Percentiles rank a stretch among this genome's conserved stretches.
phyloP scores from a whole-genome alignment of 495 filamentous ascomycete genomes.

The Podospora anserina region DNA sequence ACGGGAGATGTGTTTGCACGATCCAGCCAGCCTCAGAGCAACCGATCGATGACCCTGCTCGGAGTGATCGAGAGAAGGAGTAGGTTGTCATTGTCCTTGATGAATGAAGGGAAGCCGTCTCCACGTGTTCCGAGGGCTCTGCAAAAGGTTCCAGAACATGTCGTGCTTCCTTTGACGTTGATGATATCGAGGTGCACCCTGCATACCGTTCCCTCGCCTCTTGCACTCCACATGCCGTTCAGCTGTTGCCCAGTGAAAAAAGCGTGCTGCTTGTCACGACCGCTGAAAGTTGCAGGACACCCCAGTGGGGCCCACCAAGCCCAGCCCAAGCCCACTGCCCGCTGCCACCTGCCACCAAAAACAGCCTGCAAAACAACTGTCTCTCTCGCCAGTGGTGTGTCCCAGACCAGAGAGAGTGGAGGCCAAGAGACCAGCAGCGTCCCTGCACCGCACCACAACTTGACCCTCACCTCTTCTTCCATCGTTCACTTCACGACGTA shows the following conservation, averaged over 20 bases:
- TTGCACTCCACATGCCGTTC: slow-evolving; percentile 3
- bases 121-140: not conserved
- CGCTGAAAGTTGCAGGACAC: not conserved
- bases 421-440: not conserved
- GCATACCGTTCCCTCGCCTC: not conserved
- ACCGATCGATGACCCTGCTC: no score
- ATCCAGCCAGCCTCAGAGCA: no score
- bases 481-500: slow-evolving; percentile 12
- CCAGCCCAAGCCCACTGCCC: slow-evolving; percentile 16
- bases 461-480: not conserved
- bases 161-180: not conserved
- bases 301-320: slow-evolving; percentile 8
- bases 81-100: not conserved
- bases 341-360: slow-evolving; percentile 20
- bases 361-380: slow-evolving; percentile 13
- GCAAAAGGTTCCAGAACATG: not conserved
- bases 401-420: not conserved
- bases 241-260: slow-evolving; percentile 28
- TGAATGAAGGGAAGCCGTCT: not conserved
- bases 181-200: slow-evolving; percentile 6
- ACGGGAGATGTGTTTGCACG: not conserved
- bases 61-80: not conserved
- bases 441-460: slow-evolving; percentile 1
- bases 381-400: slow-evolving; percentile 1
- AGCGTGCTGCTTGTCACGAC: slow-evolving; percentile 13